phyloP scores from a whole-genome alignment of 2,329 filamentous ascomycete genomes.

The Xylariaceae sp. region DNA sequence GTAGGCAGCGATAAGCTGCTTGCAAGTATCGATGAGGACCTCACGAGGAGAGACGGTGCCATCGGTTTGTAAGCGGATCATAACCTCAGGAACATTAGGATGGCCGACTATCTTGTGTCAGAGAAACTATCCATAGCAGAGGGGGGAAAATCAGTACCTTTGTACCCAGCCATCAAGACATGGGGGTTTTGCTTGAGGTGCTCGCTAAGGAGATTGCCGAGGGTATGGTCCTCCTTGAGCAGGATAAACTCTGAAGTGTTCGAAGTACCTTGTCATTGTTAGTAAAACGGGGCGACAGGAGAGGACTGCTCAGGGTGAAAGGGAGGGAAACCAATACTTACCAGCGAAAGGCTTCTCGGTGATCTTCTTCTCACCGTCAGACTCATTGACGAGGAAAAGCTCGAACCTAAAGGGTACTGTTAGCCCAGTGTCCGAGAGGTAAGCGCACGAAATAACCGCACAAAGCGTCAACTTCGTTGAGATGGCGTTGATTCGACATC shows the following conservation, averaged over 20 bases:
- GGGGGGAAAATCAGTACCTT: constrained; percentile 50
- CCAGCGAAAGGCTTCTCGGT: constrained; percentile 84
- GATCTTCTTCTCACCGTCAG: constrained; percentile 88
- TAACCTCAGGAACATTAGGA: constrained; percentile 57
- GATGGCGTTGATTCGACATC: constrained; percentile 18
- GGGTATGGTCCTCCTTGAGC: constrained; percentile 94
- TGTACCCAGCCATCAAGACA: constrained; percentile 89
- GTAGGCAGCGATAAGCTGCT: constrained; percentile 76
- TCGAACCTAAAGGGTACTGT: constrained; percentile 64
- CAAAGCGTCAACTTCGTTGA: constrained; percentile 16
- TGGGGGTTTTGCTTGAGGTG: constrained; percentile 80
- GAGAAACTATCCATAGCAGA: constrained; percentile 15
- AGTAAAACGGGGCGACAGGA: neutral
- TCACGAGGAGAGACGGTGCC: constrained; percentile 85
- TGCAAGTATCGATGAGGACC: constrained; percentile 74
- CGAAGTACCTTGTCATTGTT: constrained; percentile 64
- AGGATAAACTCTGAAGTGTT: constrained; percentile 94
- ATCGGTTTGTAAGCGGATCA: constrained; percentile 86
- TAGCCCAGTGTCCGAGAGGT: constrained; percentile 22
- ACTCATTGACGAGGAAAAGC: constrained; percentile 70
- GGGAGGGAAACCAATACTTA: constrained; percentile 43
- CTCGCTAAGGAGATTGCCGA: constrained; percentile 83
- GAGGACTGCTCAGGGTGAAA: neutral
- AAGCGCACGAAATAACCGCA: constrained; percentile 8
- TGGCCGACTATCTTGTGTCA: constrained; percentile 45